Evolutionary conservation across 208 protist species (phyloP), one percentile per base, ranked within the genome.

Genomic region (Leishmania major): DNA sequence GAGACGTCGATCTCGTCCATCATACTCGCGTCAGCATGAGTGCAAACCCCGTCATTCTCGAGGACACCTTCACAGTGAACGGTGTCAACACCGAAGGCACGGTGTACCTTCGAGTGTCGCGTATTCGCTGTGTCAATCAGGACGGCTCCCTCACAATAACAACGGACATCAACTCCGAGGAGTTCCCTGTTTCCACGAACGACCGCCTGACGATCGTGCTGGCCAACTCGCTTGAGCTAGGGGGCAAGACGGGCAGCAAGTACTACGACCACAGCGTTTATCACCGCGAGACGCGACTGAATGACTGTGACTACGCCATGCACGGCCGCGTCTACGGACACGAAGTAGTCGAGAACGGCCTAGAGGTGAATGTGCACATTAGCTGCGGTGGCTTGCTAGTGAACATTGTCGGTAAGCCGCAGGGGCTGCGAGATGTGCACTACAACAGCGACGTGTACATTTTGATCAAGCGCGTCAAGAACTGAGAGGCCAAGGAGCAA

Each of bases 231-330:
- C 88, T 99, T 28, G 94, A 98, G 70, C 84, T 98, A 1, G 92
- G 94, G 47, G 97, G 96, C 55, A 88, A 92, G 71, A 90, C 95
- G 5, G 91, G 88, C 25, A 84, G 88, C 73, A 95, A 98, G 80
- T 70, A 93, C 81, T 98, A 98, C 81, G 96, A 98, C 80, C 95
- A 97, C 83, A 97, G 92, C 77, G 85, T 98, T 31, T 96, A 96
- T 77, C 93, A 97, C 84, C 91, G 96, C 70, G 87, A 94, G 70
- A 97, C 96, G 60, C 89, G 98, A 1, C 84, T 98, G 37, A 98
- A 99, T 82, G 90, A 99, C 75, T 99, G 98, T 84, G 98, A 99
- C 81, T 99, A 99, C 86, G 99, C 99, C 66, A 99, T 99, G 98
- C 98, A 99, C 86, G 99, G 99, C 35, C 96, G 93, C 69, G 96